Conservation (phyloP, 2,329 filamentous ascomycete species). For the Nothopassalora personata region DNA sequence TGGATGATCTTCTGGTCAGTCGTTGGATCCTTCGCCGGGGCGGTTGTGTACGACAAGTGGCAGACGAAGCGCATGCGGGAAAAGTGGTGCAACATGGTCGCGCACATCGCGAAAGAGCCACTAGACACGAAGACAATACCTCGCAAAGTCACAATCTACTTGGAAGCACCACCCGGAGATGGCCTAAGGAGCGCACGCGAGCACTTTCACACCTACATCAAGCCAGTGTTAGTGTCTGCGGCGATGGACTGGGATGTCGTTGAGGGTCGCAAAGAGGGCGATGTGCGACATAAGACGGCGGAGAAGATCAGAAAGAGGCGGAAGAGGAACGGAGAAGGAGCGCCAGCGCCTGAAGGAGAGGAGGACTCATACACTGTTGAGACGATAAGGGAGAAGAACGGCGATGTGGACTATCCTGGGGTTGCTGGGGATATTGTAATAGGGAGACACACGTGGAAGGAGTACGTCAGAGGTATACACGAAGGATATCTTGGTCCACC, state of each 20-base stretch:
- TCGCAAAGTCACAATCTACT: constrained; percentile 77
- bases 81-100: constrained; percentile 81
- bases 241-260: constrained; percentile 95
- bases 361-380: constrained; percentile 55
- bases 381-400: constrained; percentile 58
- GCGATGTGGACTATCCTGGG: constrained; percentile 66
- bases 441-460: constrained; percentile 92
- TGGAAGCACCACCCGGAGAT: constrained; percentile 82
- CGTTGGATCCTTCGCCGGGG: constrained; percentile 68
- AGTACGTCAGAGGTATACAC: constrained; percentile 87
- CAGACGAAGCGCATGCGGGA: constrained; percentile 80
- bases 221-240: constrained; percentile 82
- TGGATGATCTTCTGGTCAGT: constrained; percentile 94
- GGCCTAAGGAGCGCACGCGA: constrained; percentile 79
- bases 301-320: constrained; percentile 70
- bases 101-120: constrained; percentile 73
- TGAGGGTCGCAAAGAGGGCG: constrained; percentile 87
- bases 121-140: constrained; percentile 69
- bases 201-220: constrained; percentile 93
- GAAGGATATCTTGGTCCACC: constrained; percentile 94
- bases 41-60: constrained; percentile 85
- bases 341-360: constrained; percentile 40
- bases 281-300: constrained; percentile 79
- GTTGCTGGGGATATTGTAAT: constrained; percentile 80
- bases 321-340: constrained; percentile 53